Evolutionary conservation across 805 yeast genomes (phyloP).

Genomic region (Wickerhamomyces mucosus): DNA sequence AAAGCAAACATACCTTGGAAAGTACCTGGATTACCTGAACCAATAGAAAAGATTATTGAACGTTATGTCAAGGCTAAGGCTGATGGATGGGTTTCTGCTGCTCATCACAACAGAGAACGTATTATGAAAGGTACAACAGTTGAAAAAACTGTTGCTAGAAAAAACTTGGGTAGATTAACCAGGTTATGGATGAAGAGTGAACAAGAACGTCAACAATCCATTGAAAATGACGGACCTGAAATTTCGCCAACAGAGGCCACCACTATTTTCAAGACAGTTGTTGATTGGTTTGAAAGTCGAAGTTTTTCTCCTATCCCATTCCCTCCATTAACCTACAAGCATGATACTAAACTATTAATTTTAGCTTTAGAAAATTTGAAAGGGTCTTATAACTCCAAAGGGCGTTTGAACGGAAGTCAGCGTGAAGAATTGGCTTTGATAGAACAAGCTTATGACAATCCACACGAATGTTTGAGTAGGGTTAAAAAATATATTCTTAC

Average conservation of each 20-base stretch:
- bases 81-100: conserved; percentile 92
- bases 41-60: conserved; percentile 76
- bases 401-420: conserved; percentile 75
- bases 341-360: conserved; percentile 83
- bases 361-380: conserved; percentile 84
- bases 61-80: conserved; percentile 92
- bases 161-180: conserved; percentile 86
- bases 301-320: conserved; percentile 83
- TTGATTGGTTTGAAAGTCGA: conserved; percentile 81
- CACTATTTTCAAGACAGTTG: conserved; percentile 76
- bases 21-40: conserved; percentile 92
- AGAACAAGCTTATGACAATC: conserved; percentile 95
- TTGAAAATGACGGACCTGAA: conserved; percentile 80
- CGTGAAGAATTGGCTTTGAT: conserved; percentile 88
- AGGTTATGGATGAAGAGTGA: conserved; percentile 89
- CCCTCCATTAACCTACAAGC: conserved; percentile 86
- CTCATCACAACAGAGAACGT: conserved; percentile 86
- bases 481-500: conserved; percentile 76
- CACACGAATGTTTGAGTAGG: conserved; percentile 83
- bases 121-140: conserved; percentile 84
- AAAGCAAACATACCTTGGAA: conserved; percentile 98
- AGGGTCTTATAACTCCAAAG: conserved; percentile 66
- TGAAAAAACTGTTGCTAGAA: conserved; percentile 89
- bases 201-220: conserved; percentile 76
- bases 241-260: conserved; percentile 85